Evolutionary conservation across 345 rosid species (phyloP).

Genomic region (Eutrema japonicum): DNA sequence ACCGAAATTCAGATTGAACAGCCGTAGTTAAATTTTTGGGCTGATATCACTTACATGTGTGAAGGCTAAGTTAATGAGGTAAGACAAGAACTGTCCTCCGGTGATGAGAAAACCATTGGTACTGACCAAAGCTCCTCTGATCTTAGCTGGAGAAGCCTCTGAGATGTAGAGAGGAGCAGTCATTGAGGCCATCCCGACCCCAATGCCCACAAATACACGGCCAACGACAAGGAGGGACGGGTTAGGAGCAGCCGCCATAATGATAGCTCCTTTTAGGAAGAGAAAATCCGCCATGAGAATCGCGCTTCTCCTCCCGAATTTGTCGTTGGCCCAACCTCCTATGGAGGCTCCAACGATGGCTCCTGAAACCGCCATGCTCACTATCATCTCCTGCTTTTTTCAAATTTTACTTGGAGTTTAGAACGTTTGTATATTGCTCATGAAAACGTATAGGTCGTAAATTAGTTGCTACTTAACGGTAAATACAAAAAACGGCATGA

Average conservation of each 20-base stretch:
- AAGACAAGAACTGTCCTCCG: slow-evolving; percentile 86
- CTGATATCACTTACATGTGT: slow-evolving; percentile 53
- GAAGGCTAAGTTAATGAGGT: slow-evolving; percentile 85
- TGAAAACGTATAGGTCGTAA: neutral
- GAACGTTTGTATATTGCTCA: neutral
- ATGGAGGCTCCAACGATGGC: slow-evolving; percentile 83
- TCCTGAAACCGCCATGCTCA: slow-evolving; percentile 92
- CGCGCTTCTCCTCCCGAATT: slow-evolving; percentile 62
- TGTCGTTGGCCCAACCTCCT: slow-evolving; percentile 87
- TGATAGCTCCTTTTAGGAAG: slow-evolving; percentile 69
- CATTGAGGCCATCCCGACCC: slow-evolving; percentile 96
- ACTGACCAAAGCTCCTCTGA: slow-evolving; percentile 90
- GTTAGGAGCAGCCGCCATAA: slow-evolving; percentile 76
- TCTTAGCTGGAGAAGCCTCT: slow-evolving; percentile 86
- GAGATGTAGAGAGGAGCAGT: slow-evolving; percentile 91
- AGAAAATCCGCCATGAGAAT: slow-evolving; percentile 72
- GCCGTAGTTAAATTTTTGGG: neutral
- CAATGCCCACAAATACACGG: slow-evolving; percentile 80
- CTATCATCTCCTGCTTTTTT: slow-evolving; percentile 72
- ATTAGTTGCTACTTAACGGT: slow-evolving; percentile 3
- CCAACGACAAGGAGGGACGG: slow-evolving; percentile 68
- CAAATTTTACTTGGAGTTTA: neutral
- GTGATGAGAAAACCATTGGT: slow-evolving; percentile 84
- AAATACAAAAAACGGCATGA: slow-evolving; percentile 22
- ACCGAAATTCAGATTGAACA: no score